These are phyloP conservation scores for Panicum virgatum DNA, from an alignment of 202 grass and related monocot genomes.

Conservation along the genomic window DNA sequence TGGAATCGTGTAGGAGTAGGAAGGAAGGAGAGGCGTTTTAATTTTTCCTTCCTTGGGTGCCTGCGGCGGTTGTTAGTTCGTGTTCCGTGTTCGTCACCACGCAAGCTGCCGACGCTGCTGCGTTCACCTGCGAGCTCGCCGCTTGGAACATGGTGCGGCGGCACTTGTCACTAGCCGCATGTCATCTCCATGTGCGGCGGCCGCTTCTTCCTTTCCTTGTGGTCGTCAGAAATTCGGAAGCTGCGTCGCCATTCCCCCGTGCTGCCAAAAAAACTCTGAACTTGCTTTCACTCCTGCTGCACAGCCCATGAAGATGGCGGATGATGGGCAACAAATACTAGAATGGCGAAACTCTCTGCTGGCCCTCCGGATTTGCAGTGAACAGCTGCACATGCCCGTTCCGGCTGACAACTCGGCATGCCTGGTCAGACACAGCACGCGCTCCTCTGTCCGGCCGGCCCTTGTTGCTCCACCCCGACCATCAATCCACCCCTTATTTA, in stretches of 20 bases:
- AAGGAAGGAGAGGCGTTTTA: neutral
- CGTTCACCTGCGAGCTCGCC: conserved; percentile 25
- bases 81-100: too few relatives aligned
- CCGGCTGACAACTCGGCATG: neutral
- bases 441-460: neutral
- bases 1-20: neutral
- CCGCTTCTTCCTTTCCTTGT: neutral
- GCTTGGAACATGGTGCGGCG: conserved; percentile 16
- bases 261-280: neutral
- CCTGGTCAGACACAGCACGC: neutral
- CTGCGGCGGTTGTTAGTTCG: neutral
- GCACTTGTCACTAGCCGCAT: neutral
- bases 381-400: conserved; percentile 15
- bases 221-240: too few relatives aligned
- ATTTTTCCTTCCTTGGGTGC: neutral
- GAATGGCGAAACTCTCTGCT: neutral
- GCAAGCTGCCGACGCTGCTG: conserved; percentile 11
- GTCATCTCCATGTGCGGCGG: neutral
- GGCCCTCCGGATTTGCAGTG: neutral
- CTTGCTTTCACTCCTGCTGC: neutral
- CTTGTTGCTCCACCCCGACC: neutral
- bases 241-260: neutral
- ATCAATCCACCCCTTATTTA: too few relatives aligned
- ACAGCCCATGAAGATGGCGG: neutral
- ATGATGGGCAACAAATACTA: too few relatives aligned